phyloP scores from a whole-genome alignment of 148 eudicot species.

The Rheum nobile region DNA sequence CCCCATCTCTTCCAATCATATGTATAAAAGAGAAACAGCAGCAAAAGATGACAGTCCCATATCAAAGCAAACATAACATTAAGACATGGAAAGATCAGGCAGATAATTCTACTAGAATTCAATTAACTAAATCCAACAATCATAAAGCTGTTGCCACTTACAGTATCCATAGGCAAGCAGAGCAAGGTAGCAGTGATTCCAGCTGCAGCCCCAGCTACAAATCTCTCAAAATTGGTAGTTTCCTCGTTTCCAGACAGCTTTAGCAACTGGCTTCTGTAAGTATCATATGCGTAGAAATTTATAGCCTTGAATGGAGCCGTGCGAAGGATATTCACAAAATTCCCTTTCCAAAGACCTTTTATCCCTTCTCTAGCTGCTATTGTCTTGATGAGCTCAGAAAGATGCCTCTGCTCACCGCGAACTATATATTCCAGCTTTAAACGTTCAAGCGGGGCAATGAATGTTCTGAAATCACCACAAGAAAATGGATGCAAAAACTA shows the following conservation, averaged over 20 bases:
- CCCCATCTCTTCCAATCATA: not conserved
- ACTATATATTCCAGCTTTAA: conserved; percentile 91
- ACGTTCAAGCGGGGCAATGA: conserved; percentile 98
- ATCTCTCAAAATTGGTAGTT: conserved; percentile 82
- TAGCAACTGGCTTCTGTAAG: conserved; percentile 63
- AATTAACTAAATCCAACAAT: not conserved
- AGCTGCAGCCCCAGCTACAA: conserved; percentile 91
- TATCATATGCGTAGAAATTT: conserved; percentile 92
- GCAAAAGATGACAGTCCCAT: not conserved
- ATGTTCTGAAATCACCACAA: conserved; percentile 46
- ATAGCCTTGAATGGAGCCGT: conserved; percentile 95
- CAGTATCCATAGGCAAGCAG: conserved; percentile 98
- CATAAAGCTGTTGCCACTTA: conserved; percentile 22
- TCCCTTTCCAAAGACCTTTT: conserved; percentile 96
- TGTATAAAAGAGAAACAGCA: not conserved
- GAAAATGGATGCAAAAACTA: conserved; percentile 4
- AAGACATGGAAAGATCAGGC: not conserved
- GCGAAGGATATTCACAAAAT: conserved; percentile 90
- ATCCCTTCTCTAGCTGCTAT: conserved; percentile 82
- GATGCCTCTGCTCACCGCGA: conserved; percentile 74
- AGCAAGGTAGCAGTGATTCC: conserved; percentile 90
- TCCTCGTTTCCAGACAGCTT: conserved; percentile 68
- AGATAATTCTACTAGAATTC: not conserved
- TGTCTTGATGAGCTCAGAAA: conserved; percentile 56
- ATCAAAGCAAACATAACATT: not conserved